These are phyloP conservation scores for Chaetomidium leptoderma DNA, from an alignment of 495 filamentous ascomycete genomes.

Conservation along the genomic window DNA sequence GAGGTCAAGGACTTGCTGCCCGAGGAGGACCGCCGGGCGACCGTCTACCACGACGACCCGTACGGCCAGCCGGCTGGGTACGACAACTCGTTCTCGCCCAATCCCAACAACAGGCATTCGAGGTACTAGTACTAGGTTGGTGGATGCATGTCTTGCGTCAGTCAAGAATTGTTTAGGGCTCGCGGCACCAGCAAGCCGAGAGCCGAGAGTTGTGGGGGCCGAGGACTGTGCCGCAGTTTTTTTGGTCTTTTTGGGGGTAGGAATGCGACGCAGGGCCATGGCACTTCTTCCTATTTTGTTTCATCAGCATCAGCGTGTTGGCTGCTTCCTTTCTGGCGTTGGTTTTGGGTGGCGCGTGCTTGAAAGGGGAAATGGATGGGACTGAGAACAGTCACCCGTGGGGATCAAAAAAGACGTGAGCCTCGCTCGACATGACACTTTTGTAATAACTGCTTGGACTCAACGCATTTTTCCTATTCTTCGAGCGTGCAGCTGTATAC, in stretches of 20 bases:
- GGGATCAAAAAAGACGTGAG: not conserved
- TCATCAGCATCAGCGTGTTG: conserved; percentile 28
- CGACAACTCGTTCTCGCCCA: conserved; percentile 42
- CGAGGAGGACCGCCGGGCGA: conserved; percentile 80
- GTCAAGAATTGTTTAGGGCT: not conserved
- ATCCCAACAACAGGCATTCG: conserved; percentile 38
- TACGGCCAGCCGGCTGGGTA: conserved; percentile 42
- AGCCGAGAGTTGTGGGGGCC: conserved; percentile 7
- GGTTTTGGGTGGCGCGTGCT: conserved; percentile 10
- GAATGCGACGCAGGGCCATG: conserved; percentile 8
- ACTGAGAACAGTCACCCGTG: not conserved
- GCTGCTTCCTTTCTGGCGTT: conserved; percentile 17
- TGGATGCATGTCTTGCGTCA: no score
- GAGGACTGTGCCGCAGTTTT: conserved; percentile 4
- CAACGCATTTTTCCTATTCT: not conserved
- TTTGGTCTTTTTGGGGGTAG: not conserved
- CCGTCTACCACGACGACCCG: conserved; percentile 66
- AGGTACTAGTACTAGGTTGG: conserved; percentile 18
- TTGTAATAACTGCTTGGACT: not conserved
- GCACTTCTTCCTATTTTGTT: conserved; percentile 12
- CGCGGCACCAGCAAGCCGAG: not conserved
- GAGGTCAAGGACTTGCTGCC: conserved; percentile 91
- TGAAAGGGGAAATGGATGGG: not conserved
- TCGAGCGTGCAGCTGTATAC: not conserved
- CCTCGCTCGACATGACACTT: not conserved